A percentile compares a stretch with the other conserved stretches of the same genome.
phyloP scores from a whole-genome alignment of 495 filamentous ascomycete genomes.

The Usnea hakonensis region DNA sequence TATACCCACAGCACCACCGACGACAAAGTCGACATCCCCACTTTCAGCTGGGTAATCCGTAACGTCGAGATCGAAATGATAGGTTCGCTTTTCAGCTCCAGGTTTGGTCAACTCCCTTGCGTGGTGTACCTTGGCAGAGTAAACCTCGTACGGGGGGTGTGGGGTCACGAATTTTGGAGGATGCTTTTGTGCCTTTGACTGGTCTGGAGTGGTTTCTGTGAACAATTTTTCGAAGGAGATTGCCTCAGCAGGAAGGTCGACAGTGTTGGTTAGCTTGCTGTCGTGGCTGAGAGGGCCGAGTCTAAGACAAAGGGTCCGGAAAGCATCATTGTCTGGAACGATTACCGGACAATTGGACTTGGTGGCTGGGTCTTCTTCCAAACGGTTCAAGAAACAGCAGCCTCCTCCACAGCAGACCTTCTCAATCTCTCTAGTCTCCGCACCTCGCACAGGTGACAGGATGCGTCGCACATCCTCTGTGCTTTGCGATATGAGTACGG shows the following conservation, averaged over 20 bases:
- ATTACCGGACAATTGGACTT: slow-evolving; percentile 49
- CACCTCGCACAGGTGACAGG: slow-evolving; percentile 33
- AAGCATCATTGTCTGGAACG: slow-evolving; percentile 80
- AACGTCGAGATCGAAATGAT: slow-evolving; percentile 94
- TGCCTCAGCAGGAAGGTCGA: slow-evolving; percentile 64
- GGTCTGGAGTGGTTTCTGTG: slow-evolving; percentile 10
- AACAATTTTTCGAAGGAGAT: slow-evolving; percentile 53
- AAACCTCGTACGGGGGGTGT: slow-evolving; percentile 89
- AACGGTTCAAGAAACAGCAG: slow-evolving; percentile 67
- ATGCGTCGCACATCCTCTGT: slow-evolving; percentile 67
- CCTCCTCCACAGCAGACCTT: slow-evolving; percentile 85
- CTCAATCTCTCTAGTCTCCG: slow-evolving; percentile 47
- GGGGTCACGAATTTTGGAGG: slow-evolving; percentile 88
- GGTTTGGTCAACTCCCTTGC: slow-evolving; percentile 77
- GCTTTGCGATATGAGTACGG: slow-evolving; percentile 68
- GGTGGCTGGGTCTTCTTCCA: slow-evolving; percentile 46
- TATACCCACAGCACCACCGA: slow-evolving; percentile 91
- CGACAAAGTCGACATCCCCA: slow-evolving; percentile 83
- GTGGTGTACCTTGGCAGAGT: slow-evolving; percentile 70
- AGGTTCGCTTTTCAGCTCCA: slow-evolving; percentile 95
- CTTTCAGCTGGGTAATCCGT: slow-evolving; percentile 86
- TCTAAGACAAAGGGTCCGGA: slow-evolving; percentile 64
- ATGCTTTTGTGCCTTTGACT: slow-evolving; percentile 34
- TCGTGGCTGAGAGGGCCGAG: slow-evolving; percentile 62
- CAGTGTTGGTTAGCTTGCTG: slow-evolving; percentile 59